Evolutionary conservation across 1,284 basidiomycete species (phyloP).

Genomic region (Microbotryomycetes sp.): DNA sequence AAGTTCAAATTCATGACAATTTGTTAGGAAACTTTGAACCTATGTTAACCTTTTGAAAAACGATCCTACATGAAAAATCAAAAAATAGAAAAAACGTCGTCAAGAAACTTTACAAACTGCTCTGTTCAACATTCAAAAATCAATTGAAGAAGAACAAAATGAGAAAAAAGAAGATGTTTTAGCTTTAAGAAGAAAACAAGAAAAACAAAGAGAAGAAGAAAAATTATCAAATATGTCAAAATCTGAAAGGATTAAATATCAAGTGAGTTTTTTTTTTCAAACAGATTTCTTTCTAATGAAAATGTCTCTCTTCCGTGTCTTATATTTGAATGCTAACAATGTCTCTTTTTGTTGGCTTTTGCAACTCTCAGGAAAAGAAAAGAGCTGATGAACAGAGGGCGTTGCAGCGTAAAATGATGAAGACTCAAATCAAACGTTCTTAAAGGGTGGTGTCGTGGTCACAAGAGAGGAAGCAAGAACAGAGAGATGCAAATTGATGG

Average conservation of each 20-base stretch:
- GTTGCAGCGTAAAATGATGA: background rate
- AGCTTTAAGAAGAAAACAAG: slow-evolving; percentile 15
- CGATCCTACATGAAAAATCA: too few species aligned
- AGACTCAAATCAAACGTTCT: background rate
- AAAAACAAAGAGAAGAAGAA: slow-evolving; percentile 3
- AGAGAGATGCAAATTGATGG: too few species aligned
- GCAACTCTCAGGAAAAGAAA: background rate
- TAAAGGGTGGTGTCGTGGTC: background rate
- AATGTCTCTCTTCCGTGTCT: too few species aligned
- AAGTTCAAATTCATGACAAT: background rate
- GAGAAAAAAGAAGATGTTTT: slow-evolving; percentile 8
- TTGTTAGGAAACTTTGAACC: too few species aligned
- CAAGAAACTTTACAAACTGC: slow-evolving; percentile 6
- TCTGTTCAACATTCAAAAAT: slow-evolving; percentile 4
- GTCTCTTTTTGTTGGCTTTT: background rate
- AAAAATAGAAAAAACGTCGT: slow-evolving; percentile 16
- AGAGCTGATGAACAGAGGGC: background rate
- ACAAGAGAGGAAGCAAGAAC: background rate
- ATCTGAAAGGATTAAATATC: slow-evolving; percentile 7
- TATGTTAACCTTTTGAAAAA: too few species aligned
- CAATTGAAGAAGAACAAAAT: background rate
- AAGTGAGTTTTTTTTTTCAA: background rate
- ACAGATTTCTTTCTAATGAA: too few species aligned
- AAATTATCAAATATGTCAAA: slow-evolving; percentile 4
- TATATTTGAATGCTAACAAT: too few species aligned